Conservation (phyloP, 1,139 yeast species). For the Hansenula lynferdii region DNA sequence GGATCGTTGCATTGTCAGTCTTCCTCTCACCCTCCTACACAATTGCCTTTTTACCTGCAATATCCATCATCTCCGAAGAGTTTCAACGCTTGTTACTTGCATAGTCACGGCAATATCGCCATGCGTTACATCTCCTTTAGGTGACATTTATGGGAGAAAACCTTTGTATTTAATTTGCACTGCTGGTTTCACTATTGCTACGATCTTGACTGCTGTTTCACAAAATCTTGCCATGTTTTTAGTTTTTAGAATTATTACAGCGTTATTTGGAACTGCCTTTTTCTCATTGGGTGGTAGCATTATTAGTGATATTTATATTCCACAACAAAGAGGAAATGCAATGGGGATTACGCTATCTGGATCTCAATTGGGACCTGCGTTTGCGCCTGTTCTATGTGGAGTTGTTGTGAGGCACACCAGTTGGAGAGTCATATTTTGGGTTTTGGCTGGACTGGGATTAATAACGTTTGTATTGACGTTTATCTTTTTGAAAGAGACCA, state of each 20-base stretch:
- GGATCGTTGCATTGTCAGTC: conserved; percentile 24
- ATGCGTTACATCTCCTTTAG: conserved; percentile 41
- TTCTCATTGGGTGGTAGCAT: conserved; percentile 43
- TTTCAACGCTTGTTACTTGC: conserved; percentile 47
- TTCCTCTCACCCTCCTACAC: conserved; percentile 40
- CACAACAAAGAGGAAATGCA: conserved; percentile 34
- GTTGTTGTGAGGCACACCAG: conserved; percentile 33
- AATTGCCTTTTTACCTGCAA: conserved; percentile 44
- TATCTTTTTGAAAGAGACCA: conserved; percentile 39
- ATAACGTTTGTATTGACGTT: conserved; percentile 27
- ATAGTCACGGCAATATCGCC: conserved; percentile 48
- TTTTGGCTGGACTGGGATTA: conserved; percentile 37
- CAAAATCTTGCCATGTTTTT: conserved; percentile 44
- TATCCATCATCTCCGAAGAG: conserved; percentile 38
- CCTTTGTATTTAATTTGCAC: conserved; percentile 36
- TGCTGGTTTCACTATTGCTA: conserved; percentile 29
- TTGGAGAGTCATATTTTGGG: conserved; percentile 49
- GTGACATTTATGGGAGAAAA: conserved; percentile 45
- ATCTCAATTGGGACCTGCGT: conserved; percentile 36
- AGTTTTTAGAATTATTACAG: conserved; percentile 41
- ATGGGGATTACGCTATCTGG: conserved; percentile 35
- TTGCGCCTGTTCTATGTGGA: conserved; percentile 37
- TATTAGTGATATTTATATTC: conserved; percentile 35
- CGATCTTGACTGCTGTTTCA: conserved; percentile 39
- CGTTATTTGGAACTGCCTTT: conserved; percentile 47